Conservation (phyloP, 768 basidiomycete genomes). For the Myochromella boudieri region DNA sequence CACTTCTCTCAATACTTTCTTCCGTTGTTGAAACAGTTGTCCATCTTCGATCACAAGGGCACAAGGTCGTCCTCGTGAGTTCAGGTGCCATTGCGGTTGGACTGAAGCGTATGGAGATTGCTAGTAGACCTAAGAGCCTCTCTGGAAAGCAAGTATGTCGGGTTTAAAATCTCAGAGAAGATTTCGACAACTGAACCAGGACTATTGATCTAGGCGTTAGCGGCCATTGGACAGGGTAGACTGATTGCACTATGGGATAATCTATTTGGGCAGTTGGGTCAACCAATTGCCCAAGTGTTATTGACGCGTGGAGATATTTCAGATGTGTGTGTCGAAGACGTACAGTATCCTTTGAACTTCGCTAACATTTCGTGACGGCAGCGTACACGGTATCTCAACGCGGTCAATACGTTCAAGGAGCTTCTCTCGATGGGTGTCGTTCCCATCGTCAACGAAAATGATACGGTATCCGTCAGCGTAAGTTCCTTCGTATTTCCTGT, state of each 20-base stretch:
- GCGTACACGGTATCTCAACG: slow-evolving; percentile 95
- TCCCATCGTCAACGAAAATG: slow-evolving; percentile 99
- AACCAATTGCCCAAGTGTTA: slow-evolving; percentile 94
- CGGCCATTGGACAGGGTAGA: slow-evolving; percentile 95
- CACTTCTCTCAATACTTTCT: slow-evolving; percentile 87
- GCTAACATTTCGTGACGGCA: slow-evolving; percentile 33
- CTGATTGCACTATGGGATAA: slow-evolving; percentile 98
- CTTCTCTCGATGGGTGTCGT: slow-evolving; percentile 92
- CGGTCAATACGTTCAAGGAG: slow-evolving; percentile 92
- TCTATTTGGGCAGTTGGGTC: slow-evolving; percentile 89
- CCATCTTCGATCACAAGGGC: slow-evolving; percentile 72
- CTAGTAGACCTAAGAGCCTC: slow-evolving; percentile 77
- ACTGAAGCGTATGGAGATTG: slow-evolving; percentile 84
- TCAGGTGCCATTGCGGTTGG: slow-evolving; percentile 99
- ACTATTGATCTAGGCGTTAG: slow-evolving; percentile 78
- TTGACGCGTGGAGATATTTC: slow-evolving; percentile 96
- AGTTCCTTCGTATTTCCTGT: slow-evolving; percentile 30
- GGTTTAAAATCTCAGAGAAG: neutral
- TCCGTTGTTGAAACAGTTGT: slow-evolving; percentile 91
- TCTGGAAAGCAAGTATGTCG: slow-evolving; percentile 89
- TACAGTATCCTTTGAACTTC: slow-evolving; percentile 12
- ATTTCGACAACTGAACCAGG: neutral
- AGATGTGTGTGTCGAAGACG: slow-evolving; percentile 62
- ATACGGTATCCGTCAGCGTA: slow-evolving; percentile 96
- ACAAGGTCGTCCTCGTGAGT: slow-evolving; percentile 93